Base-by-base conservation (phyloP, 129 eudicot species). In the Calendula officinalis region DNA sequence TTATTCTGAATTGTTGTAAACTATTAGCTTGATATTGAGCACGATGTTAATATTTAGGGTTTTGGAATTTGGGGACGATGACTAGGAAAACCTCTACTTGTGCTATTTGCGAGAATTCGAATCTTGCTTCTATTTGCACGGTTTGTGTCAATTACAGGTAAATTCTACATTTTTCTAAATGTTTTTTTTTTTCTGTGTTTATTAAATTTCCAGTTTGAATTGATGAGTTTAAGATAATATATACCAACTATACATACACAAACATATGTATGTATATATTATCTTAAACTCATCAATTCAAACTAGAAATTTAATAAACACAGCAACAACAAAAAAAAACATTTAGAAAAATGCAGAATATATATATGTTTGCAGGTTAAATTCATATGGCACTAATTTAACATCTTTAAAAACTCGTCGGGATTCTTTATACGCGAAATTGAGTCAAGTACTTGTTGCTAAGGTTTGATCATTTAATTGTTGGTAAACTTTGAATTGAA, bases 91-190 rank as follows among this genome's bases (percentile, higher is more conserved):
- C 74, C 39, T 72, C 76, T 36, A 66, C 61, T 65, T 90, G 97
- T 75, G 94, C 77, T 15, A 53, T 90, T 30, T 90, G 97, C 57
- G 97, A 90, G 67, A 90, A 76, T 69, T 65, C 85, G 0, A 90
- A 84, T 72, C 87, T 84, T 44, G 80, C 97, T 65, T 90, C 97
- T 5, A 74, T 90, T 30, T 90, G 95, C 56, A 17, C 87, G 6
- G 50, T 62, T 67, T 87, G 97, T 67, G 97, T 89, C 39, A 89
- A 85, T 81, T 84, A 75, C 74, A 84, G 97, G 97, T 91, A 66
- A n/a, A 67, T 46, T 3, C 4, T 5, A 9, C 27, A n/a, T 15
- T 35, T 37, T 64, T 42, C 22, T 15, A 5, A 43, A 9, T 13
- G 6, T 30, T 15, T 37, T 2, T 15, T 37, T 2, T 46, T 48